These are phyloP conservation scores for Prunus mira DNA, from an alignment of 306 rosid genomes.

Conservation along the genomic window DNA sequence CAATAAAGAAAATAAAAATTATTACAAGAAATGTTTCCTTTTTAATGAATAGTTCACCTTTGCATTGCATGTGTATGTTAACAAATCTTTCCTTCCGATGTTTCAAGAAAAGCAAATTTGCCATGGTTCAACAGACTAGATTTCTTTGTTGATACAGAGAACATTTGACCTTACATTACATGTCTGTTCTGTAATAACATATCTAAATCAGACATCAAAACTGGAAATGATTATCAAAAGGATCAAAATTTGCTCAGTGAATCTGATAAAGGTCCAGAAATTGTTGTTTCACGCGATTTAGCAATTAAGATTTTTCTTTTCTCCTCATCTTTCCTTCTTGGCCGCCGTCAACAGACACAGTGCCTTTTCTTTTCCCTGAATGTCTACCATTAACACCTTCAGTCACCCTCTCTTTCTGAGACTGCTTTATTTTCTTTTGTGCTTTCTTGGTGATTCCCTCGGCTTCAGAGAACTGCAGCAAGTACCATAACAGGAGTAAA, in stretches of 20 bases:
- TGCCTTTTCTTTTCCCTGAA: constrained; percentile 14
- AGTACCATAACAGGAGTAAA: constrained; percentile 6
- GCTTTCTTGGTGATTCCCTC: constrained; percentile 18
- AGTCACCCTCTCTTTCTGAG: constrained; percentile 19
- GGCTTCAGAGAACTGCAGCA: constrained; percentile 44
- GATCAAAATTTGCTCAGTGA: constrained; percentile 2
- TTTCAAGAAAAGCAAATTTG: background rate
- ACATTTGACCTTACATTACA: background rate
- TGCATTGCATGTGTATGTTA: background rate
- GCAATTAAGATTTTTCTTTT: constrained; percentile 15
- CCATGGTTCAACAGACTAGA: background rate
- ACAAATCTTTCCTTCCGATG: background rate
- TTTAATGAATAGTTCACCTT: constrained; percentile 1
- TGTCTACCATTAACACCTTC: constrained; percentile 19
- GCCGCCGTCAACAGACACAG: constrained; percentile 6
- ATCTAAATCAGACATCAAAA: constrained; percentile 7
- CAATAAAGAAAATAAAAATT: background rate
- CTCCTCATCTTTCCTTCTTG: constrained; percentile 10
- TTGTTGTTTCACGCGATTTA: background rate
- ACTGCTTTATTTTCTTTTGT: constrained; percentile 36
- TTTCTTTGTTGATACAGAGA: constrained; percentile 9
- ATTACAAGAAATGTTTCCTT: background rate
- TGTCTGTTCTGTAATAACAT: background rate
- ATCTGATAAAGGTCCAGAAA: constrained; percentile 8
- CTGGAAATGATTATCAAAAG: background rate